These are phyloP conservation scores for Stenogyne calaminthoides DNA, from an alignment of 305 asterid species.

Conservation along the genomic window DNA sequence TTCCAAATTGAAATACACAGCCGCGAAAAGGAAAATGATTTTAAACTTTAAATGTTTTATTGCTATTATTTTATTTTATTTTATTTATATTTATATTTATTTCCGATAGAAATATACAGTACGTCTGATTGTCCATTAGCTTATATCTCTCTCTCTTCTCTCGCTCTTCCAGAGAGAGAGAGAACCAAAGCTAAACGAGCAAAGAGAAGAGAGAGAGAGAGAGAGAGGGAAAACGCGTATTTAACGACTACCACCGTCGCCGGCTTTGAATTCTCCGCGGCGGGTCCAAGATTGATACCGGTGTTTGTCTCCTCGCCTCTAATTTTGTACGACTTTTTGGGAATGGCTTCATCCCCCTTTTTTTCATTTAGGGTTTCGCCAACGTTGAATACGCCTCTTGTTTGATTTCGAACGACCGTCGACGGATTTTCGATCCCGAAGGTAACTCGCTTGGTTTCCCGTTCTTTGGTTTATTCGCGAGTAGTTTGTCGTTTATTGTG, in stretches of 20 bases:
- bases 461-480: neutral
- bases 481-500: neutral
- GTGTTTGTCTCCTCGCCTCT: conserved; percentile 13
- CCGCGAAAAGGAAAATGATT: neutral
- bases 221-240: conserved; percentile 34
- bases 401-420: conserved; percentile 35
- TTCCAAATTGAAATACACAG: neutral
- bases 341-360: conserved; percentile 21
- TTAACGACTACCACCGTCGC: conserved; percentile 29
- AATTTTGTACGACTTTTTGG: conserved; percentile 15
- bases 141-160: conserved; percentile 37
- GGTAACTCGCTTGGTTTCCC: conserved; percentile 30
- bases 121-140: conserved; percentile 24
- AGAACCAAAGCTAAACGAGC: conserved; percentile 26
- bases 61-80: neutral
- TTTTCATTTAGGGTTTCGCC: conserved; percentile 29
- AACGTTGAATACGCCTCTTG: conserved; percentile 9
- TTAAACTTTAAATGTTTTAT: neutral
- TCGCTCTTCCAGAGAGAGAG: conserved; percentile 37
- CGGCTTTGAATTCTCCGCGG: conserved; percentile 31
- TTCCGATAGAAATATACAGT: conserved; percentile 18
- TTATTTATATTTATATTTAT: neutral
- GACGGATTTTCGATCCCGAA: conserved; percentile 59
- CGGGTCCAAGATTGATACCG: conserved; percentile 25
- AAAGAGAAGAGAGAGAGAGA: conserved; percentile 19